A percentile compares a stretch with the other conserved stretches of the same genome.
Conservation (phyloP, 768 basidiomycete genomes). For the Candolleomyces efflorescens region DNA sequence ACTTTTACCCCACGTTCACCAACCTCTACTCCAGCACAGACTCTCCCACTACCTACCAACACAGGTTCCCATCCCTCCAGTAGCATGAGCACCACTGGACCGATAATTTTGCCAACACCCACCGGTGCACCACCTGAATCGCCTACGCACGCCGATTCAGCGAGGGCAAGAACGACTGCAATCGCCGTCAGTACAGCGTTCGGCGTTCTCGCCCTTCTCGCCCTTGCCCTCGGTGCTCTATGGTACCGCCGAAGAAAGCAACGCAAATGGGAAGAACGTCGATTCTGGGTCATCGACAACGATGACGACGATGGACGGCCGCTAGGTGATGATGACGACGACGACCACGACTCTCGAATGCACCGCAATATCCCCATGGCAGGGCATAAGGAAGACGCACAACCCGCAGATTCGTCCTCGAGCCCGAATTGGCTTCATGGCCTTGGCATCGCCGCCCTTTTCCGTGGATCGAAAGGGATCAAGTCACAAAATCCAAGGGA, state of each 20-base stretch:
- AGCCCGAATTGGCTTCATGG: slow-evolving; percentile 4
- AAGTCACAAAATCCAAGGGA: slow-evolving; percentile 22
- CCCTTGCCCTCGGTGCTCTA: slow-evolving; percentile 31
- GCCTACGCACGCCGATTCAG: slow-evolving; percentile 17
- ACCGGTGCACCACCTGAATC: slow-evolving; percentile 1
- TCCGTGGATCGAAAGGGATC: slow-evolving; percentile 22
- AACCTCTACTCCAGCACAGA: slow-evolving; percentile 26
- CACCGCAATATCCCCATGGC: slow-evolving; percentile 6
- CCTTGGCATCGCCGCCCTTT: slow-evolving; percentile 27
- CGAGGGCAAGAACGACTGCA: slow-evolving; percentile 27
- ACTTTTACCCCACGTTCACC: slow-evolving; percentile 35
- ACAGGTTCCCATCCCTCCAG: neutral
- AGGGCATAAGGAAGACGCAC: slow-evolving; percentile 10
- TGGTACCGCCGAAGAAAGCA: slow-evolving; percentile 42
- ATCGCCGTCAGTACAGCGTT: slow-evolving; percentile 63
- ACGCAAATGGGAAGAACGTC: slow-evolving; percentile 16
- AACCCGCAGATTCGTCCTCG: too few species aligned
- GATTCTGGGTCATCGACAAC: slow-evolving; percentile 24
- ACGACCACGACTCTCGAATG: slow-evolving; percentile 23
- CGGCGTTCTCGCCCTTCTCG: slow-evolving; percentile 53
- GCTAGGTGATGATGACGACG: slow-evolving; percentile 14
- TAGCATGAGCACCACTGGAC: neutral
- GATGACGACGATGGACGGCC: slow-evolving; percentile 21
- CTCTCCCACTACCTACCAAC: slow-evolving; percentile 17
- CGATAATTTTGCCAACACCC: neutral